A percentile compares a stretch with the other conserved stretches of the same genome.
phyloP scores from a whole-genome alignment of 768 basidiomycete species.

The Boletellus emodensis region DNA sequence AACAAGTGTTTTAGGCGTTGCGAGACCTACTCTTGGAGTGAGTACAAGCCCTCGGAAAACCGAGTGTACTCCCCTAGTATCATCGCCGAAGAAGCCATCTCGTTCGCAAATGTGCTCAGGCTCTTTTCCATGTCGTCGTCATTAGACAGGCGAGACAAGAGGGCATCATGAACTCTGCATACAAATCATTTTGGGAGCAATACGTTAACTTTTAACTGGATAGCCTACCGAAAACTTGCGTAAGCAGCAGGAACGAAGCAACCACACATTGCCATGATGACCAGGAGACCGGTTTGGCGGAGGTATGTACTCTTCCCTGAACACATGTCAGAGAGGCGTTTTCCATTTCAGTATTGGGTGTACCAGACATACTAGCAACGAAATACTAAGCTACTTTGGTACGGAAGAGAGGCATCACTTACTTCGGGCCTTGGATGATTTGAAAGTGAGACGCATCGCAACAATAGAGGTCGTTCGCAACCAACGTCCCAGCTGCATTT shows the following conservation, averaged over 20 bases:
- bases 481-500: conserved; percentile 61
- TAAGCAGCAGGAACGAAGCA: conserved; percentile 94
- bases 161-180: conserved; percentile 70
- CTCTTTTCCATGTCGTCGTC: conserved; percentile 90
- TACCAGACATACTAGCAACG: conserved; percentile 56
- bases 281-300: conserved; percentile 78
- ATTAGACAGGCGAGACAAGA: conserved; percentile 87
- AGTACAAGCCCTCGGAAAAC: neutral
- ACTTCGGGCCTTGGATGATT: conserved; percentile 91
- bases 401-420: conserved; percentile 23
- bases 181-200: neutral
- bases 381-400: neutral
- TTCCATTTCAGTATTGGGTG: neutral
- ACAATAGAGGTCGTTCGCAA: conserved; percentile 90
- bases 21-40: conserved; percentile 48
- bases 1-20: conserved; percentile 66
- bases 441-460: conserved; percentile 84
- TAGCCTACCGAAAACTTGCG: conserved; percentile 71
- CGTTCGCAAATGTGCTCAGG: conserved; percentile 91
- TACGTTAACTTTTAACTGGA: neutral
- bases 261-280: conserved; percentile 84
- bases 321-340: neutral
- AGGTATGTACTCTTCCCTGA: conserved; percentile 91
- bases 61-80: conserved; percentile 57
- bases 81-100: conserved; percentile 92